Conservation (phyloP, 768 basidiomycete species). For the Fomitopsis serialis region DNA sequence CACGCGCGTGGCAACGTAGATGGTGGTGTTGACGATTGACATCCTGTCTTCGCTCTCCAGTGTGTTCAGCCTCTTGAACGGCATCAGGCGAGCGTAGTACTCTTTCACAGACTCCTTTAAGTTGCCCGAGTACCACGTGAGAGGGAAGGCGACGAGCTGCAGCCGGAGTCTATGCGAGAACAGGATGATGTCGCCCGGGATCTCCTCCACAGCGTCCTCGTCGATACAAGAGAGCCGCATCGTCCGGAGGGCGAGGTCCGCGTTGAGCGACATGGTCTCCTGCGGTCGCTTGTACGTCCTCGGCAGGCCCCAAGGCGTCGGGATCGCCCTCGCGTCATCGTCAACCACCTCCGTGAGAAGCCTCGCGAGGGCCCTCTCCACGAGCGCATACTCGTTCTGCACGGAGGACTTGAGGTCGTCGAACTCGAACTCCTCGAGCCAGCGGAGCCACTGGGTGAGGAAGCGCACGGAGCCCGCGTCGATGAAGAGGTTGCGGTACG, state of each 20-base stretch:
- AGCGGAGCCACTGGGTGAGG: neutral
- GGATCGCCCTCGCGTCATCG: neutral
- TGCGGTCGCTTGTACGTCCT: neutral
- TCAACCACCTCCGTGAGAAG: neutral
- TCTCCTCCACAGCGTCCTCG: neutral
- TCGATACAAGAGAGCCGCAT: too few species aligned
- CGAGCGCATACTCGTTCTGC: neutral
- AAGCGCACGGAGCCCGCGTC: neutral
- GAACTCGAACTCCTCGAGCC: neutral
- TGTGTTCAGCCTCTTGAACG: neutral
- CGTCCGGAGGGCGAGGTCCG: too few species aligned
- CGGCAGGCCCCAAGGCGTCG: neutral
- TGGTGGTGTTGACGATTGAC: neutral
- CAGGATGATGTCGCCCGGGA: neutral
- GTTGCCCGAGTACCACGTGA: neutral
- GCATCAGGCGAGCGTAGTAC: neutral
- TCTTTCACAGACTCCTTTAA: neutral
- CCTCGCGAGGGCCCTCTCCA: neutral
- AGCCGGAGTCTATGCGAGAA: neutral
- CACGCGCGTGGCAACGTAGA: neutral
- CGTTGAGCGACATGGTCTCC: neutral
- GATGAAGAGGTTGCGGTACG: neutral
- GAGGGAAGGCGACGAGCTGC: neutral
- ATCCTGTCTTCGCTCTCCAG: neutral
- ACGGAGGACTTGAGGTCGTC: neutral